Evolutionary conservation across 345 rosid species (phyloP), one percentile per base, ranked within the genome.

Genomic region (Sisymbrium irio): DNA sequence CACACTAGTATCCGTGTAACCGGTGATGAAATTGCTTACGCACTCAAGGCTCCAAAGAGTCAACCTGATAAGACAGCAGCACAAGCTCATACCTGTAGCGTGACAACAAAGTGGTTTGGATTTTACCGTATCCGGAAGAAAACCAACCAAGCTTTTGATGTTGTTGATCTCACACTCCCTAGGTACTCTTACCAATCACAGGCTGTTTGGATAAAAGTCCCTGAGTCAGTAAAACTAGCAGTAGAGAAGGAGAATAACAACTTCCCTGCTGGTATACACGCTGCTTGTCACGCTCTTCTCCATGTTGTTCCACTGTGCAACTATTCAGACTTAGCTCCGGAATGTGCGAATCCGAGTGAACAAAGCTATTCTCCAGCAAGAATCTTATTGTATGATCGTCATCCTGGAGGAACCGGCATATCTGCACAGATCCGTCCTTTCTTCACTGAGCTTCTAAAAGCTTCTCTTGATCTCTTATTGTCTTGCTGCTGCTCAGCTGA

Each of bases 331-430:
- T 70, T 93, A 81, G 93, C 97, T 77, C 90, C 98, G 7, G 97
- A 93, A 66, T 93, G 98, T 81, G 85, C 92, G 35, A 84, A 86
- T 71, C 92, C 87, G 11, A 75, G 75, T 59, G 97, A 87, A 68
- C 35, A 81, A 33, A 83, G 88, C 22, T 86, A 77, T 77, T 85
- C 70, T 51, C 86, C 89, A 10, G 82, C 78, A 73, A 88, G 98
- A 65, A 90, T 93, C 75, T 90, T 90, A 42, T 62, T 93, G 68
- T 90, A 93, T 64, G 98, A 93, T 74, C 87, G 82, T 80, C 96
- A 87, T 85, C 96, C 85, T 25, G 97, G 98, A 73, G 98, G 96
- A 71, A 89, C 96, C 56, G 97, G 97, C 69, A 85, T 93, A 77
- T 82, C 92, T 49, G 74, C 72, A n/a, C 50, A 90, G 96, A 85